phyloP scores from a whole-genome alignment of 345 rosid genomes.

The Luvunga scandens region DNA sequence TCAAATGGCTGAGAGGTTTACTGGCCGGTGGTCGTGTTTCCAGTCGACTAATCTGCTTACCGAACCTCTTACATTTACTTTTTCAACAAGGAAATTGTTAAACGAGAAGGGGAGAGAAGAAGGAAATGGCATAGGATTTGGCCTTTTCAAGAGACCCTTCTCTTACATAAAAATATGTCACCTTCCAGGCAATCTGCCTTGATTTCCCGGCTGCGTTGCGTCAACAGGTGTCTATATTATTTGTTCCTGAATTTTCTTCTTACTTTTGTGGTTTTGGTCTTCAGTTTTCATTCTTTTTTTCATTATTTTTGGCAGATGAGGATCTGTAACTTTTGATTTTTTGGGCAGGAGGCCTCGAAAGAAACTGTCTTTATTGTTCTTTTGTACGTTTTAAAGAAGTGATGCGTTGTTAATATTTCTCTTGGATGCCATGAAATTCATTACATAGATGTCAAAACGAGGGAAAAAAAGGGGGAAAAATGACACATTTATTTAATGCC shows the following conservation, averaged over 20 bases:
- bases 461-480: too few relatives aligned
- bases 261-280: background rate
- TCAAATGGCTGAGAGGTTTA: constrained; percentile 41
- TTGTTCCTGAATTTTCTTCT: background rate
- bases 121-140: constrained; percentile 31
- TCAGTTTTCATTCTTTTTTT: too few relatives aligned
- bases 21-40: constrained; percentile 75
- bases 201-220: constrained; percentile 27
- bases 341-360: background rate
- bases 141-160: constrained; percentile 42
- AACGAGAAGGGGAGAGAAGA: constrained; percentile 44
- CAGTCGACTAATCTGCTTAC: constrained; percentile 77
- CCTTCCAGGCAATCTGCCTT: constrained; percentile 46
- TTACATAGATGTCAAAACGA: too few relatives aligned
- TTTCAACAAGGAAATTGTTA: background rate
- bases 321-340: too few relatives aligned
- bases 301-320: too few relatives aligned
- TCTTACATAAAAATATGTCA: constrained; percentile 34
- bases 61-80: constrained; percentile 62
- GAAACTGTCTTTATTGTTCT: background rate
- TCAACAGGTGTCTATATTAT: constrained; percentile 36
- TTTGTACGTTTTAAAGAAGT: background rate
- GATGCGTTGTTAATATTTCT: too few relatives aligned
- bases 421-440: too few relatives aligned
- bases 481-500: too few relatives aligned